These are phyloP conservation scores for Rubus idaeus DNA, from an alignment of 306 rosid species.

Conservation along the genomic window DNA sequence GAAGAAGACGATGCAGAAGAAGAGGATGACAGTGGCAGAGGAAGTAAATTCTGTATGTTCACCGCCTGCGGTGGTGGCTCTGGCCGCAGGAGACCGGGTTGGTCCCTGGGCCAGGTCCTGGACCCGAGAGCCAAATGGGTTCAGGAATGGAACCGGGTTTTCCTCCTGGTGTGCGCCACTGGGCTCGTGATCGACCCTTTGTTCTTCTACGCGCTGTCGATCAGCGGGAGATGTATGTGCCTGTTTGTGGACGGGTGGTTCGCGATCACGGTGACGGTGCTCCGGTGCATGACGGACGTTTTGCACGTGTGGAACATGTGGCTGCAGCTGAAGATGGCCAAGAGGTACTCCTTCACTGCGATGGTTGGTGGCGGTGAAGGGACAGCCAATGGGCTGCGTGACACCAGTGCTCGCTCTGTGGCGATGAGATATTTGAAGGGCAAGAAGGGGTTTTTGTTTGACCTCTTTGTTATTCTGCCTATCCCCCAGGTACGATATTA, in stretches of 20 bases:
- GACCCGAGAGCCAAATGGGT: slow-evolving; percentile 69
- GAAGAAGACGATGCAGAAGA: background rate
- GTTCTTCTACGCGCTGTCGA: slow-evolving; percentile 74
- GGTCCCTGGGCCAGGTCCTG: slow-evolving; percentile 34
- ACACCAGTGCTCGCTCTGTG: slow-evolving; percentile 40
- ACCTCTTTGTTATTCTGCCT: slow-evolving; percentile 86
- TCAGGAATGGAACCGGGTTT: slow-evolving; percentile 81
- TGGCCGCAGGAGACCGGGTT: slow-evolving; percentile 1
- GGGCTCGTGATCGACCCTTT: slow-evolving; percentile 90
- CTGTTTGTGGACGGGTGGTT: slow-evolving; percentile 89
- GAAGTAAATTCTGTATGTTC: slow-evolving; percentile 1
- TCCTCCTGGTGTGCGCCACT: slow-evolving; percentile 58
- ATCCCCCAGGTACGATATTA: slow-evolving; percentile 66
- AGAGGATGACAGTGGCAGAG: background rate
- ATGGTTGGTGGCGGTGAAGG: slow-evolving; percentile 14
- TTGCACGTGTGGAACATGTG: slow-evolving; percentile 95
- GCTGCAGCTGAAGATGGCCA: slow-evolving; percentile 63
- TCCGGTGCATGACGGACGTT: slow-evolving; percentile 91
- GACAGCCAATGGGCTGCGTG: slow-evolving; percentile 30
- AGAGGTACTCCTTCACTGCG: slow-evolving; percentile 40
- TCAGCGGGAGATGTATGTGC: slow-evolving; percentile 80
- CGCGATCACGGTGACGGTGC: slow-evolving; percentile 79
- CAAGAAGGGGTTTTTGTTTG: slow-evolving; percentile 63
- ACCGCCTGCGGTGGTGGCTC: background rate
- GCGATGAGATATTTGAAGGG: slow-evolving; percentile 52